Evolutionary conservation across 495 filamentous ascomycete species (phyloP), one percentile per base, ranked within the genome.

Genomic region (Lasiosphaeria miniovina): DNA sequence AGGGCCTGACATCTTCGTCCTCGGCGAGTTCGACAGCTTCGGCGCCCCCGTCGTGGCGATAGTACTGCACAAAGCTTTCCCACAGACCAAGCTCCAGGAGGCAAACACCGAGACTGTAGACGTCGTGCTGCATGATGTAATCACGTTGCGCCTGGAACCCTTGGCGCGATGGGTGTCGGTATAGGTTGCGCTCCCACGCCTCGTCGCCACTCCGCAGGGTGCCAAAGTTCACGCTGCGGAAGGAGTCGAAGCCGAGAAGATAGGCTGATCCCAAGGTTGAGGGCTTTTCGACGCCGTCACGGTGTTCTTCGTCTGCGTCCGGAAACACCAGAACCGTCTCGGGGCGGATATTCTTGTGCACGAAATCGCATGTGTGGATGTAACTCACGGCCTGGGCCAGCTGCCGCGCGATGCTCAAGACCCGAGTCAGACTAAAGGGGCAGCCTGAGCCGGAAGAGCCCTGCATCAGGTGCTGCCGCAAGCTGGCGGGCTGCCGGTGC

Each of bases 1-100:
- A 46, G 12, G 43, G 43, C 24, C 24, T 24, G 43, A 46, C 4
- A 46, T 5, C 43, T 7, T 46, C 12, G 43, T 9, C 12, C 5
- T 46, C 43, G 11, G 12, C 15, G 6, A 11, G 12, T 14, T 46
- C 43, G 8, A 46, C 38, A 3, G 7, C 38, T 7, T 7, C 8
- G 2, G 43, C 12, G 15, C 12, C 43, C 11, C 5, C 5, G 12
- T 46, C 43, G 54, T 46, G 4, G 14, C 46, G 40, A 56, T 24
- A 40, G 34, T 56, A 46, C 43, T 46, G 43, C 43, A 46, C 43
- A n/a, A 87, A 80, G 3, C 77, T 77, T 4, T 71, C 58, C 84
- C 84, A 86, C n/a, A 88, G 56, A 0, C 83, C 85, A 36, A 89
- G 74, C 67, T 89, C 86, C 2, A 89, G 62, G 0, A 89, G 60